These are phyloP conservation scores for Hanseniaspora guilliermondii DNA, from an alignment of 805 yeast species.

Conservation along the genomic window DNA sequence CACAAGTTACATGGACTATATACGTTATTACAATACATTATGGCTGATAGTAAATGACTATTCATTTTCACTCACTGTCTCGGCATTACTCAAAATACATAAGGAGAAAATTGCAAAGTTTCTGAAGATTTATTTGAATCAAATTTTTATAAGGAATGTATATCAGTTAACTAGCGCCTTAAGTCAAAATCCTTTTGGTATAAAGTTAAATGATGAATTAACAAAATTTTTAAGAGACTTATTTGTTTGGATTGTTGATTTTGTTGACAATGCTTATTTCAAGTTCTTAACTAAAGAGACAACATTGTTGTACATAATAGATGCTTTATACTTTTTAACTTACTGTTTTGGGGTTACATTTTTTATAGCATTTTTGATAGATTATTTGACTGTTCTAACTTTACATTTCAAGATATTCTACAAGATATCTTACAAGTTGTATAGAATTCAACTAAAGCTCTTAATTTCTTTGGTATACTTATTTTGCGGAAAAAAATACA, in stretches of 20 bases:
- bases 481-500: slow-evolving; percentile 80
- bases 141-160: slow-evolving; percentile 32
- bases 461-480: slow-evolving; percentile 66
- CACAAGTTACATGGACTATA: slow-evolving; percentile 48
- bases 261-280: slow-evolving; percentile 37
- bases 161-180: slow-evolving; percentile 51
- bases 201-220: slow-evolving; percentile 76
- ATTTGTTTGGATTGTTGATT: slow-evolving; percentile 69
- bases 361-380: slow-evolving; percentile 52
- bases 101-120: slow-evolving; percentile 29
- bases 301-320: slow-evolving; percentile 19
- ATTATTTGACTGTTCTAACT: slow-evolving; percentile 48
- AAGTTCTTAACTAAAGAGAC: slow-evolving; percentile 24
- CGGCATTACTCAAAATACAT: slow-evolving; percentile 35
- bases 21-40: slow-evolving; percentile 67
- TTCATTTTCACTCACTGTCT: slow-evolving; percentile 54
- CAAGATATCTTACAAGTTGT: slow-evolving; percentile 64
- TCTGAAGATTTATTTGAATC: slow-evolving; percentile 21
- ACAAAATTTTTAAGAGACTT: slow-evolving; percentile 78
- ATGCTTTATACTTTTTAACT: slow-evolving; percentile 28
- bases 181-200: slow-evolving; percentile 84
- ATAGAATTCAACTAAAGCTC: slow-evolving; percentile 57
- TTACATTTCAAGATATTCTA: slow-evolving; percentile 69
- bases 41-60: slow-evolving; percentile 83
- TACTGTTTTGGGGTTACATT: slow-evolving; percentile 56